Base-by-base conservation (phyloP, 2,329 filamentous ascomycete genomes). In the Karstenula rhodostoma region DNA sequence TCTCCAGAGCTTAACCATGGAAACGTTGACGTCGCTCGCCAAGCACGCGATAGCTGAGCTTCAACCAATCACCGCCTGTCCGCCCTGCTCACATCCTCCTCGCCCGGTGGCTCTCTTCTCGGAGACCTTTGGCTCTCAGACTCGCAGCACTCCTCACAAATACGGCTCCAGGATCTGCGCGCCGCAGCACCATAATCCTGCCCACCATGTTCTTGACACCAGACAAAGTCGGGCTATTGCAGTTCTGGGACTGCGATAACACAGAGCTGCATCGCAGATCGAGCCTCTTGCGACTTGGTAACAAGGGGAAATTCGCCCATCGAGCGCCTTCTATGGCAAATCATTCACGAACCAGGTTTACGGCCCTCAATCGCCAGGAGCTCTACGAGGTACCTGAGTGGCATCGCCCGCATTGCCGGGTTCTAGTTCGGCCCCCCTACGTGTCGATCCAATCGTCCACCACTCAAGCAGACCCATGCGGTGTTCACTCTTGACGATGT, bases 1-100 rank as follows among this genome's bases (percentile, higher is more conserved):
- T 46, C 22, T 25, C 9, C 17, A 12, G 27, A 54, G 37, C 37
- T 43, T 27, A 19, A 19, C 48, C 32, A 50, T 22, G 19, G 29
- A n/a, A 40, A 40, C 22, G 33, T 55, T 55, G 52, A 55, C 52
- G 52, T 55, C 52, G 52, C 40, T 55, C 42, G 52, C 52, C 52
- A 55, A 55, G 52, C 52, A 37, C 40, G 27, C 40, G 52, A 35
- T 55, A 55, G 42, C 52, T 55, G 29, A 55, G 52, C 52, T 55
- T 19, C 19, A 19, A 22, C 52, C 52, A 55, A 55, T 55, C 52
- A 46, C 42, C n/a, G 13, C 17, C 27, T 10, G 27, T 29, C 29
- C 37, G 40, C 37, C 37, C 44, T 37, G 44, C 51, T n/a, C 15
- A 1, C 50, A 22, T n/a, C 17, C 37, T 40, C n/a, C n/a, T n/a